Evolutionary conservation across 768 basidiomycete species (phyloP).

Genomic region (Amanita jacksonii): DNA sequence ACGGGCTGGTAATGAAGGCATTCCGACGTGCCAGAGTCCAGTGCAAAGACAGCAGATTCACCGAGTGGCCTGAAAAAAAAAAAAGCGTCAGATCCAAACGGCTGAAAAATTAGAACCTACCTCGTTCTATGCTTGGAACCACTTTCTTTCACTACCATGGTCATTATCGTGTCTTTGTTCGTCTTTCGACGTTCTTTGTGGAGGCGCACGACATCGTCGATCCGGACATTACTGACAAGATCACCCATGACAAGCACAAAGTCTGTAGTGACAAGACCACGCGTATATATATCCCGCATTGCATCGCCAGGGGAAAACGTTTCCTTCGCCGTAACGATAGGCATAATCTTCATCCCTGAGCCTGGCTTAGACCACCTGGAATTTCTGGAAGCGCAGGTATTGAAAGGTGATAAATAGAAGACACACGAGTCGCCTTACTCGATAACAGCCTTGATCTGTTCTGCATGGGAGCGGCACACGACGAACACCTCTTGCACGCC

Average conservation of each 20-base stretch:
- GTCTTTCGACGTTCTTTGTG: slow-evolving; percentile 82
- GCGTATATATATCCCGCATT: slow-evolving; percentile 88
- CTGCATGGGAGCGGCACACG: slow-evolving; percentile 85
- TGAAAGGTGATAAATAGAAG: slow-evolving; percentile 10
- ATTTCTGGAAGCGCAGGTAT: slow-evolving; percentile 32
- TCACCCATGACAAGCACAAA: slow-evolving; percentile 89
- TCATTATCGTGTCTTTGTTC: slow-evolving; percentile 94
- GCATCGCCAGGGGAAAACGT: slow-evolving; percentile 87
- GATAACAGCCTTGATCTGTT: slow-evolving; percentile 77
- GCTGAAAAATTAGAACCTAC: slow-evolving; percentile 27
- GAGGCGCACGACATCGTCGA: slow-evolving; percentile 80
- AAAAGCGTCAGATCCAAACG: slow-evolving; percentile 10
- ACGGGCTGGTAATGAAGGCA: slow-evolving; percentile 82
- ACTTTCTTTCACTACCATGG: slow-evolving; percentile 83
- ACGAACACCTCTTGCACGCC: slow-evolving; percentile 96
- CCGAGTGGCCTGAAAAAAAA: slow-evolving; percentile 21
- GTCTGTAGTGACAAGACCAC: slow-evolving; percentile 83
- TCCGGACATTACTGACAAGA: slow-evolving; percentile 86
- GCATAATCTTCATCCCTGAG: slow-evolving; percentile 73
- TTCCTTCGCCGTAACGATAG: slow-evolving; percentile 78
- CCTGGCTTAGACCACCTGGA: slow-evolving; percentile 82
- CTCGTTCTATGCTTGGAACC: slow-evolving; percentile 64
- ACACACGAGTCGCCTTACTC: slow-evolving; percentile 38
- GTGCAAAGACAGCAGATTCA: slow-evolving; percentile 69
- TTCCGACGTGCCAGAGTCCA: slow-evolving; percentile 68